Conservation (phyloP, 192 early-diverging fungal species). For the Jimgerdemannia lactiflua region DNA sequence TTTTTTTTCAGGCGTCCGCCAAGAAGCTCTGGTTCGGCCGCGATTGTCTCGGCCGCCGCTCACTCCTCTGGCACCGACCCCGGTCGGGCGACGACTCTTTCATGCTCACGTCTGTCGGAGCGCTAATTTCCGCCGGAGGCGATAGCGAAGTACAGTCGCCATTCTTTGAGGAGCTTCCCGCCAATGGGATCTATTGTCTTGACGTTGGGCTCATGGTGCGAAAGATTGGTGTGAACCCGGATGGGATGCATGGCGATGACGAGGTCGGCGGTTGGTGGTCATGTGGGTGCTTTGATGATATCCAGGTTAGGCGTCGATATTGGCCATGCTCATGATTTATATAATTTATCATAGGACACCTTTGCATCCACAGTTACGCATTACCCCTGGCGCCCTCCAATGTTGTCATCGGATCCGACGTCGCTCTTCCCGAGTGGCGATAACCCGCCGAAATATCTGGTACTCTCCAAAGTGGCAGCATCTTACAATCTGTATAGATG, state of each 20-base stretch:
- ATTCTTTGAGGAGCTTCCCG: slow-evolving; percentile 74
- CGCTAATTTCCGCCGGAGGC: slow-evolving; percentile 3
- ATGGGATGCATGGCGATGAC: not conserved
- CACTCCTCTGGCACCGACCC: slow-evolving; percentile 62
- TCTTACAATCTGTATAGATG: not conserved
- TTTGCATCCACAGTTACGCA: not conserved
- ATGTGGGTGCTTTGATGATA: not conserved
- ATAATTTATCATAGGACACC: not conserved
- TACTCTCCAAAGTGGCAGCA: not conserved
- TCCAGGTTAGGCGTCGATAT: not conserved
- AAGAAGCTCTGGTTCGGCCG: slow-evolving; percentile 75
- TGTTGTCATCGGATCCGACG: not conserved
- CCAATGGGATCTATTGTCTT: slow-evolving; percentile 73
- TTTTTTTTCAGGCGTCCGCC: slow-evolving; percentile 17
- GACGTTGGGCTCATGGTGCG: slow-evolving; percentile 29
- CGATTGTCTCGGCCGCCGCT: slow-evolving; percentile 85
- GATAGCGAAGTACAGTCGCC: not conserved
- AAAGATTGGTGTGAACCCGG: not conserved
- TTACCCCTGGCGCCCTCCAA: not conserved
- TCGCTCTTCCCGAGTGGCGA: not conserved
- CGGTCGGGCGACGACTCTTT: slow-evolving; percentile 16
- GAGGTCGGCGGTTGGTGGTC: not conserved
- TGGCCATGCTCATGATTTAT: not conserved
- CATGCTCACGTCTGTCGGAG: slow-evolving; percentile 50
- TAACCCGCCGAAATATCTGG: not conserved